Percentiles rank a stretch among this genome's conserved stretches.
Conservation (phyloP, 768 basidiomycete species). For the Cyathus striatus region DNA sequence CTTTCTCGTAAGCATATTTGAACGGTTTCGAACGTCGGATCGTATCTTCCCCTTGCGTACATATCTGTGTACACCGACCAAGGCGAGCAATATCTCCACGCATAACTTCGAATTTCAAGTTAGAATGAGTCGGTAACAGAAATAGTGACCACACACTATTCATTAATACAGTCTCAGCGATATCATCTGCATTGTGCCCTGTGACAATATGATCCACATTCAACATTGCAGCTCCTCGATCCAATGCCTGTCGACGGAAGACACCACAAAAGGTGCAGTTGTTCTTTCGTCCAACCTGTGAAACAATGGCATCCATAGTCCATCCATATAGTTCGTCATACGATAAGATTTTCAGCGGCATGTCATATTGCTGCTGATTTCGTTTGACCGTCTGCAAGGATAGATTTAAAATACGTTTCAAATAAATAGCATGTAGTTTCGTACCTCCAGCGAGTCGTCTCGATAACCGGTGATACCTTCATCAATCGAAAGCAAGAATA, state of each 20-base stretch:
- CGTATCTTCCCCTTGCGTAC: slow-evolving; percentile 93
- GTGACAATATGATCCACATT: slow-evolving; percentile 97
- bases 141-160: slow-evolving; percentile 70
- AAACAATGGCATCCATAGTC: slow-evolving; percentile 98
- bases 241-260: slow-evolving; percentile 92
- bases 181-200: slow-evolving; percentile 98
- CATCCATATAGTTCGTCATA: slow-evolving; percentile 97
- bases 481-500: slow-evolving; percentile 94
- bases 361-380: slow-evolving; percentile 91
- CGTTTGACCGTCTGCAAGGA: slow-evolving; percentile 85
- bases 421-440: slow-evolving; percentile 4
- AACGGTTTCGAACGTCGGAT: slow-evolving; percentile 99
- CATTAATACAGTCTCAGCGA: slow-evolving; percentile 98
- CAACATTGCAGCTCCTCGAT: slow-evolving; percentile 86
- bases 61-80: slow-evolving; percentile 90
- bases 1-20: slow-evolving; percentile 99
- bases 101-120: slow-evolving; percentile 85
- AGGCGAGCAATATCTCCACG: slow-evolving; percentile 94
- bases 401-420: slow-evolving; percentile 4
- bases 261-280: slow-evolving; percentile 99
- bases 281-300: slow-evolving; percentile 93
- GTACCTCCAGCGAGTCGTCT: slow-evolving; percentile 92
- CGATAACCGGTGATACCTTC: slow-evolving; percentile 98
- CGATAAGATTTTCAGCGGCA: slow-evolving; percentile 93
- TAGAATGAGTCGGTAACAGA: too few relatives aligned